Conservation (phyloP, 805 yeast species). For the Ogataea pilisensis region DNA sequence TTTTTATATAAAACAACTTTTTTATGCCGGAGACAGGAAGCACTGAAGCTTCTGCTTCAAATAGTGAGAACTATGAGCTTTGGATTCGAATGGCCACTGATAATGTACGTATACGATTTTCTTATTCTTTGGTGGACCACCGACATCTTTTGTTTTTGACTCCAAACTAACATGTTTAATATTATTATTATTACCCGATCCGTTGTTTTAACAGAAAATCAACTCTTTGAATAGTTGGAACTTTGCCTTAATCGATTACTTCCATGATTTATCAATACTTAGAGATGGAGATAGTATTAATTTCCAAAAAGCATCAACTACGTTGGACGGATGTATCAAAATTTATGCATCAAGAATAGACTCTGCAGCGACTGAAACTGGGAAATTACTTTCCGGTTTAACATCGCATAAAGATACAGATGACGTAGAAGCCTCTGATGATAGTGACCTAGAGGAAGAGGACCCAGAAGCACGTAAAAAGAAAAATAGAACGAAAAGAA, state of each 20-base stretch:
- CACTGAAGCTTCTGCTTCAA: constrained; percentile 14
- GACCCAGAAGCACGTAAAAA: constrained; percentile 20
- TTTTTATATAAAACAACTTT: too few relatives aligned
- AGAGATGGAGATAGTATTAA: constrained; percentile 76
- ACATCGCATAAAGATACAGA: constrained; percentile 28
- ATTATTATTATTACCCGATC: too few relatives aligned
- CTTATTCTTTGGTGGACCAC: not conserved
- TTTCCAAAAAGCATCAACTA: constrained; percentile 86
- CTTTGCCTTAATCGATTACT: constrained; percentile 86
- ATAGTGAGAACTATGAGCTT: constrained; percentile 56
- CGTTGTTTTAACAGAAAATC: constrained; percentile 43
- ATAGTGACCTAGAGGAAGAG: constrained; percentile 17
- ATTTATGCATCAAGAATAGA: constrained; percentile 89
- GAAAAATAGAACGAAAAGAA: constrained; percentile 15
- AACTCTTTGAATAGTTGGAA: constrained; percentile 86
- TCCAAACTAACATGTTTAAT: too few relatives aligned
- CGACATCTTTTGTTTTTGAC: constrained; percentile 1
- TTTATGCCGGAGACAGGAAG: constrained; percentile 17
- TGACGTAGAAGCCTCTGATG: constrained; percentile 15
- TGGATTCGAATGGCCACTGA: constrained; percentile 84
- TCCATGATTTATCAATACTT: constrained; percentile 73
- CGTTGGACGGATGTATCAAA: constrained; percentile 92
- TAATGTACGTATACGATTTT: constrained; percentile 32
- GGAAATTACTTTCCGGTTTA: constrained; percentile 56
- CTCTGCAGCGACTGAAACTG: constrained; percentile 87